phyloP scores from a whole-genome alignment of 1,284 basidiomycete genomes.

The Ganoderma meredithae region DNA sequence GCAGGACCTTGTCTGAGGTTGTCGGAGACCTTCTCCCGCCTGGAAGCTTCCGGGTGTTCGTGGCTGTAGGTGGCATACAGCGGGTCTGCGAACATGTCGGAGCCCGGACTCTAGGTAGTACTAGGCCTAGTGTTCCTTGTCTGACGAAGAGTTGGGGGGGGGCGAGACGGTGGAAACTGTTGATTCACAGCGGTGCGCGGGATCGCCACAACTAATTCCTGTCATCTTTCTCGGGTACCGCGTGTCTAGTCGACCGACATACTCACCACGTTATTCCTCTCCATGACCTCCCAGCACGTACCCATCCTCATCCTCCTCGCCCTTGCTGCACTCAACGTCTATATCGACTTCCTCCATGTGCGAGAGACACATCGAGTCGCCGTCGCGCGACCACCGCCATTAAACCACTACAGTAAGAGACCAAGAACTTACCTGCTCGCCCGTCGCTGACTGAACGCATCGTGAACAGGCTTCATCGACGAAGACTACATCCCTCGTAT shows the following conservation, averaged over 20 bases:
- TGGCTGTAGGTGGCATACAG: background rate
- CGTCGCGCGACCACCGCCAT: conserved; percentile 22
- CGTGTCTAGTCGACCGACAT: background rate
- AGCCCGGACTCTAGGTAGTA: background rate
- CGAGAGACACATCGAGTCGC: conserved; percentile 22
- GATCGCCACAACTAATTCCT: background rate
- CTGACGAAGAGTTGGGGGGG: background rate
- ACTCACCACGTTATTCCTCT: background rate
- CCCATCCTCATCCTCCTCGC: conserved; percentile 14
- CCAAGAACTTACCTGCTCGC: background rate
- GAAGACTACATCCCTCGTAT: conserved; percentile 32
- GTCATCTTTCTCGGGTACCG: background rate
- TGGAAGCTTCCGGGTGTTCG: background rate
- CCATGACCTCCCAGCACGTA: conserved; percentile 24
- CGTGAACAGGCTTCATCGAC: conserved; percentile 25
- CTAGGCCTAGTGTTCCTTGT: background rate
- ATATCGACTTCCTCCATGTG: conserved; percentile 24
- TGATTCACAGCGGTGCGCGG: background rate
- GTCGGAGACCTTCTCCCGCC: background rate
- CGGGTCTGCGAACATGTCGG: background rate
- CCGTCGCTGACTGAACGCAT: background rate
- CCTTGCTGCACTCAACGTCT: conserved; percentile 24
- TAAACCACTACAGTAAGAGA: conserved; percentile 26
- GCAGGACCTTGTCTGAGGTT: background rate
- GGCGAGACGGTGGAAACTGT: background rate